Conservation (phyloP, 2,329 filamentous ascomycete species). For the Didymella sp. region DNA sequence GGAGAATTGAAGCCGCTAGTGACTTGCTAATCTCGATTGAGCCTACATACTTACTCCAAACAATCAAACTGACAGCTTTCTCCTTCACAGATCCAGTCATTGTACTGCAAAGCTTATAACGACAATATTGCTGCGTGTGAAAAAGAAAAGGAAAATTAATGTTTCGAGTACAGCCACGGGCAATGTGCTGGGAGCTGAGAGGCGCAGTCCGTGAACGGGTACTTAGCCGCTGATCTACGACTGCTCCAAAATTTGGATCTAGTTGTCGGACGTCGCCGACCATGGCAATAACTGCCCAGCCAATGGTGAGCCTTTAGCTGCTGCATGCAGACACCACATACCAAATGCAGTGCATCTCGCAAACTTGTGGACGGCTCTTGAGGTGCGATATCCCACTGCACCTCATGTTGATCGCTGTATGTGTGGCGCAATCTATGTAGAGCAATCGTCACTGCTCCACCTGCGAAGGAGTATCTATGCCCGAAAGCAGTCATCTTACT, state of each 20-base stretch:
- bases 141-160: too few species aligned
- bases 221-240: not conserved
- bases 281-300: not conserved
- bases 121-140: not conserved
- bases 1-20: not conserved
- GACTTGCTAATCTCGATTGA: not conserved
- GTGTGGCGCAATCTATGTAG: not conserved
- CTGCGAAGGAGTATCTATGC: too few species aligned
- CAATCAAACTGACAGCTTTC: too few species aligned
- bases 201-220: not conserved
- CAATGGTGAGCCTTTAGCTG: not conserved
- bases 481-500: too few species aligned
- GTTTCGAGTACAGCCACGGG: too few species aligned
- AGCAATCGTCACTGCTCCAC: not conserved
- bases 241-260: not conserved
- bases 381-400: not conserved
- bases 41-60: not conserved
- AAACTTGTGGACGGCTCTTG: not conserved
- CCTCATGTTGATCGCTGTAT: not conserved
- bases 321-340: not conserved
- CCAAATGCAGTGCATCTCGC: not conserved
- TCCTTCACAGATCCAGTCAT: too few species aligned
- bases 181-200: too few species aligned
- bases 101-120: too few species aligned
- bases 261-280: not conserved